Evolutionary conservation across 495 filamentous ascomycete genomes (phyloP), one percentile per base, ranked within the genome.

Genomic region (Cryomyces minteri): DNA sequence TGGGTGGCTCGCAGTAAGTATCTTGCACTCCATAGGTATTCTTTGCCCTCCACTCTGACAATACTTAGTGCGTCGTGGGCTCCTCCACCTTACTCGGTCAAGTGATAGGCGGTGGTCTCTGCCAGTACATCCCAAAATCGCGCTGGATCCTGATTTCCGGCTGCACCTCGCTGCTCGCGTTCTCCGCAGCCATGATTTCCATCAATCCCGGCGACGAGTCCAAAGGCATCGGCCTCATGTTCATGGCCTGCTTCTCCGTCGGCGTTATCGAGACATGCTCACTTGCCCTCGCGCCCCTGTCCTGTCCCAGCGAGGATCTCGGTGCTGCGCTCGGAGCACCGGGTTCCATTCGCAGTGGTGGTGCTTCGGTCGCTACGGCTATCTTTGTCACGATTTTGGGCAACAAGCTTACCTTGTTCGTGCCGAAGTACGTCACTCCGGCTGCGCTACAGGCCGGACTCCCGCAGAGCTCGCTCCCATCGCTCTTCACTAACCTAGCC

Each of bases 301-400:
- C 52, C 11, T 53, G 44, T 32, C 48, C 51, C 47, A 33, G 51
- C 9, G 44, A 66, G 39, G 67, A 71, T 41, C 70, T 73, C 43
- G 69, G 69, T 39, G 55, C 69, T 5, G 67, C 68, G 6, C 65
- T 62, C 31, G 67, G 67, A 8, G 59, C 67, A 33, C 52, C 69
- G 6, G 60, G 59, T 9, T 60, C 59, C 34, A 55, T 60, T 40
- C 53, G 58, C 39, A 49, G 43, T 32, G 45, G 57, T 36, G 56
- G 55, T 31, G 58, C 53, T n/a, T 49, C 57, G 18, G 45, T 62
- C 34, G 52, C 51, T 50, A 54, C 57, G 32, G 53, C 67, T 9
- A 64, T 74, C 48, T 72, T 71, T 52, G 62, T 64, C 49, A 62
- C 61, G 28, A 67, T 72, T 41, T 58, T 69, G 7, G 54, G 51